Base-by-base conservation (phyloP, 23 red algal species). In the Gracilaria caudata region DNA sequence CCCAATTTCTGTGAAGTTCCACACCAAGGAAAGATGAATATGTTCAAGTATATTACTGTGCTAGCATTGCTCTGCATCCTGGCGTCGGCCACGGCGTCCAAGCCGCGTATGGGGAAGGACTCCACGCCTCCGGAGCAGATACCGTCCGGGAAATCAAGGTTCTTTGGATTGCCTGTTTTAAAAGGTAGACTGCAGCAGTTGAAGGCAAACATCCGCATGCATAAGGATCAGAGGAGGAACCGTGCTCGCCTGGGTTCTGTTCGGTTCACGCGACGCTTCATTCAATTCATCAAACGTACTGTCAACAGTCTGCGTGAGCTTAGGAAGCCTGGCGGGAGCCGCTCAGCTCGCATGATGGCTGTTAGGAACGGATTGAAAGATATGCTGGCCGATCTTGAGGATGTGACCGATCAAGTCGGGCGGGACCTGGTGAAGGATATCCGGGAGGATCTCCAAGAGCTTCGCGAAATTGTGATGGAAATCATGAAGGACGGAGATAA, bases 101-200 rank as follows among this genome's bases (percentile, higher is more conserved):
- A 68, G 9, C 63, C 11, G 63, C 7, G 4, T 4, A 7, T 68
- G 12, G 12, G 34, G 63, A 2, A 68, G 8, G 30, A 38, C 1
- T 30, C n/a, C 6, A 6, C n/a, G 2, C 34, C 63, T 38, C 34
- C 34, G n/a, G 6, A 23, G 45, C 9, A 57, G 17, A 61, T 61
- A 61, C 7, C 57, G 5, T 61, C 57, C 7, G 19, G 17, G 57
- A 61, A 4, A 6, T 68, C 63, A 19, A 35, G 63, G 63, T 35
- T 36, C 8, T 68, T 12, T 23, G 63, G 63, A 35, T 68, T 68
- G 63, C 34, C 34, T 35, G 17, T 68, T 35, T 25, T 68, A 4
- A 68, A 68, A 68, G 28, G 63, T 29, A 6, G 57, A 10, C 57
- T 61, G 57, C 63, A 68, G 63, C 63, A 68, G 17, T 9, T 68